Conservation (phyloP, 2,329 filamentous ascomycete genomes). For the Neurospora crassa region DNA sequence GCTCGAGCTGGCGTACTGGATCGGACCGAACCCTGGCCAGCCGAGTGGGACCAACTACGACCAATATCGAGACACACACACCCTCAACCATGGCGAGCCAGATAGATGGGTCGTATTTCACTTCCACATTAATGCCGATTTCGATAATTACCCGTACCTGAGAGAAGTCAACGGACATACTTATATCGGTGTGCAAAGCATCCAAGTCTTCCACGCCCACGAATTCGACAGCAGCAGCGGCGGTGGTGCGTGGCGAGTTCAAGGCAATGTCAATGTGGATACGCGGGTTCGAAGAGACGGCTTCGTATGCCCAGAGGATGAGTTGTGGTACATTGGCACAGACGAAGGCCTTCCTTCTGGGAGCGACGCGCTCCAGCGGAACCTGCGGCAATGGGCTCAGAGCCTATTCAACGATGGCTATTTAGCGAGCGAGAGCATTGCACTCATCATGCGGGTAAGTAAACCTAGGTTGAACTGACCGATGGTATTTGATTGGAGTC, state of each 20-base stretch:
- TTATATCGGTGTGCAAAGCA: not conserved
- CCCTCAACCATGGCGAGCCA: not conserved
- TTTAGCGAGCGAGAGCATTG: not conserved
- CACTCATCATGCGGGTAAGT: not conserved
- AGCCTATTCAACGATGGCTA: not conserved
- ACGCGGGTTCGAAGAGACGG: not conserved
- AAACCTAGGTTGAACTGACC: not conserved
- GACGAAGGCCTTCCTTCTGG: not conserved
- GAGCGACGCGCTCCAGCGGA: not conserved
- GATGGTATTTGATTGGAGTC: not conserved
- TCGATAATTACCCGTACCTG: not conserved
- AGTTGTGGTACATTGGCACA: not conserved
- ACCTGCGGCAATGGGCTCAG: not conserved
- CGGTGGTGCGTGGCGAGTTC: not conserved
- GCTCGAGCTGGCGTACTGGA: not conserved
- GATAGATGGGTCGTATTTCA: not conserved
- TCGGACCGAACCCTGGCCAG: not conserved
- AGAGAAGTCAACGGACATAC: not conserved
- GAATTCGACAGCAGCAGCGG: not conserved
- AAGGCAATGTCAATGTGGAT: not conserved
- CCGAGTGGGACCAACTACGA: not conserved
- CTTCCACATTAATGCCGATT: not conserved
- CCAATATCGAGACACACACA: not conserved
- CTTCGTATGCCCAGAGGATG: not conserved
- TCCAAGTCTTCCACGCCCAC: not conserved